Conservation (phyloP, 768 basidiomycete species). For the Fomitopsis pulvina region DNA sequence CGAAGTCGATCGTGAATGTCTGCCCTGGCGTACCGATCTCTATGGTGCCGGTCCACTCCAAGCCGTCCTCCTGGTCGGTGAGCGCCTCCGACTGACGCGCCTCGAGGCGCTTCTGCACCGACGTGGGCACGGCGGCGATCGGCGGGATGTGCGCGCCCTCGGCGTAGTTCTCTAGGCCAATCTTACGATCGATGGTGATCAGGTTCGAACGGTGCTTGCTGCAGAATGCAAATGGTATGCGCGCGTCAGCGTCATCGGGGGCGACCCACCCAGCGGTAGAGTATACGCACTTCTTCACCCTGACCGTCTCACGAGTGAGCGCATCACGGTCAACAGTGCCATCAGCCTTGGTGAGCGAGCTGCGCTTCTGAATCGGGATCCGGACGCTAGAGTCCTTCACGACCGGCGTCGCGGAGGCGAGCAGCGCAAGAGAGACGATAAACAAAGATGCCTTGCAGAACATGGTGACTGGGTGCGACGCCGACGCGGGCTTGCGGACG, state of each 20-base stretch:
- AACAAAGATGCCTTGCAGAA: slow-evolving; percentile 10
- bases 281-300: slow-evolving; percentile 9
- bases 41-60: slow-evolving; percentile 30
- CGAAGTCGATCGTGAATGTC: slow-evolving; percentile 33
- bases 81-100: slow-evolving; percentile 17
- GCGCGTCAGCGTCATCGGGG: background rate
- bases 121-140: slow-evolving; percentile 11
- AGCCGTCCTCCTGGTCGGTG: slow-evolving; percentile 16
- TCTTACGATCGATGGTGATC: slow-evolving; percentile 11
- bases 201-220: slow-evolving; percentile 15
- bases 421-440: slow-evolving; percentile 14
- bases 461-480: slow-evolving; percentile 1
- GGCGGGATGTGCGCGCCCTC: slow-evolving; percentile 12
- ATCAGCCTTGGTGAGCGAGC: slow-evolving; percentile 8
- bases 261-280: too few relatives aligned
- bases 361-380: slow-evolving; percentile 11
- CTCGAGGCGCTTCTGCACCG: slow-evolving; percentile 7
- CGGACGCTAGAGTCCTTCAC: background rate
- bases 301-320: background rate
- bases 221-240: background rate
- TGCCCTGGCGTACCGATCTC: slow-evolving; percentile 31
- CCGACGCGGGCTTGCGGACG: background rate
- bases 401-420: slow-evolving; percentile 17
- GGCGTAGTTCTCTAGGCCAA: slow-evolving; percentile 5
- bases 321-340: slow-evolving; percentile 9